A percentile compares a stretch with the other conserved stretches of the same genome.
Conservation (phyloP, 768 basidiomycete species). For the Coprinopsis marcescibilis region DNA sequence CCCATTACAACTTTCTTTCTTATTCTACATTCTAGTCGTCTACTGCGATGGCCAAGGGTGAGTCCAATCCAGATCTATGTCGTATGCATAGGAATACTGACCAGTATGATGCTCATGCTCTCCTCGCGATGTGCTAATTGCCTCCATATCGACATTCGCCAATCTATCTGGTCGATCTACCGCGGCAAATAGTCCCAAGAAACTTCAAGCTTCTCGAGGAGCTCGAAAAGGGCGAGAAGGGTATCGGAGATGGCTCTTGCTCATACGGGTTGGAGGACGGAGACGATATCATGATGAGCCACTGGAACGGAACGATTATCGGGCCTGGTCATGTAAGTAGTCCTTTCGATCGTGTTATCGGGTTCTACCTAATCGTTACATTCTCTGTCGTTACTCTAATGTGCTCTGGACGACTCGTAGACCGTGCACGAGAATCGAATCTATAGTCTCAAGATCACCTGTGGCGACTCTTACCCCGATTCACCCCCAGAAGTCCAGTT, state of each 20-base stretch:
- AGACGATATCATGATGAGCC: constrained; percentile 95
- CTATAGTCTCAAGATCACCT: constrained; percentile 89
- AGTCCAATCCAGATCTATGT: too few species aligned
- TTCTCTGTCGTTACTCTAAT: neutral
- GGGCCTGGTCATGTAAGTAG: constrained; percentile 89
- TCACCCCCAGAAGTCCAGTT: constrained; percentile 77
- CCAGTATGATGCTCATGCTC: too few species aligned
- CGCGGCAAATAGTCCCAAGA: constrained; percentile 76
- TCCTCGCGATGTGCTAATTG: neutral
- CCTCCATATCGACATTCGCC: neutral
- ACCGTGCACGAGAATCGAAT: constrained; percentile 99
- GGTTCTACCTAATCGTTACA: constrained; percentile 8
- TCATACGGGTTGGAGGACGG: constrained; percentile 94
- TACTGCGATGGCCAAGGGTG: too few species aligned
- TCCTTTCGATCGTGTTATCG: neutral
- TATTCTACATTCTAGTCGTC: too few species aligned
- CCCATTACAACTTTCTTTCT: too few species aligned
- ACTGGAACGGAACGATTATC: constrained; percentile 99
- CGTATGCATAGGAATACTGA: too few species aligned
- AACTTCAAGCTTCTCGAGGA: constrained; percentile 97
- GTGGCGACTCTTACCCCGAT: constrained; percentile 74
- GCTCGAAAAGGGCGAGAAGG: constrained; percentile 99
- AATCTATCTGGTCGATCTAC: neutral
- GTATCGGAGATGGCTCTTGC: constrained; percentile 96
- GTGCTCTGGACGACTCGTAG: constrained; percentile 34